phyloP scores from a whole-genome alignment of 768 basidiomycete species.

The Amanita polypyramis region DNA sequence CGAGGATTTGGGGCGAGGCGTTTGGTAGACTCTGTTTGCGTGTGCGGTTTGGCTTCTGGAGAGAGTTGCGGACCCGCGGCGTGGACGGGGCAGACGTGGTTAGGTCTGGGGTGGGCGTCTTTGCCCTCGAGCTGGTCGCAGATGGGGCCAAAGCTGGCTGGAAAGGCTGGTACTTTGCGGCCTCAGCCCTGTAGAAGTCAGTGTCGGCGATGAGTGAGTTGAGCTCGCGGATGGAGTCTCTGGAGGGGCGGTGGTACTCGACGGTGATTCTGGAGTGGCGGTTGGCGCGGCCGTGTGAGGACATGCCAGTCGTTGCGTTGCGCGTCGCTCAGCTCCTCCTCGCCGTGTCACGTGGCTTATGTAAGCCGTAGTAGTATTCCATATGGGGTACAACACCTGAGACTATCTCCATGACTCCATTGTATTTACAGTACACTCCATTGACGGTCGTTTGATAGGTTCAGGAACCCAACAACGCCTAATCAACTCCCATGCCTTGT shows the following conservation, averaged over 20 bases:
- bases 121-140: conserved; percentile 29
- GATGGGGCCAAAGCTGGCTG: conserved; percentile 27
- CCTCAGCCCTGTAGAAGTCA: conserved; percentile 43
- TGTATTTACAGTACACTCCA: too few relatives aligned
- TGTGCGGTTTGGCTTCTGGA: conserved; percentile 47
- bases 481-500: neutral
- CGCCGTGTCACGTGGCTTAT: too few relatives aligned
- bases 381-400: too few relatives aligned
- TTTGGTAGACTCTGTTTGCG: conserved; percentile 44
- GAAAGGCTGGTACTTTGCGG: conserved; percentile 27
- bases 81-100: conserved; percentile 18
- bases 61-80: conserved; percentile 39
- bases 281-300: too few relatives aligned
- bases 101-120: conserved; percentile 35
- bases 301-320: too few relatives aligned
- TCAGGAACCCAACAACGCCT: neutral
- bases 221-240: conserved; percentile 72
- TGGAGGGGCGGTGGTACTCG: conserved; percentile 66
- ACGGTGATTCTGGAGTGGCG: conserved; percentile 64
- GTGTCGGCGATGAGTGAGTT: conserved; percentile 59
- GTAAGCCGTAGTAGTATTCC: too few relatives aligned
- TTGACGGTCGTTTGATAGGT: too few relatives aligned
- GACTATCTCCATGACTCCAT: too few relatives aligned
- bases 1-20: conserved; percentile 26
- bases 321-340: too few relatives aligned